Evolutionary conservation across 495 filamentous ascomycete genomes (phyloP), one percentile per base, ranked within the genome.

Genomic region (Oidiodendron maius): DNA sequence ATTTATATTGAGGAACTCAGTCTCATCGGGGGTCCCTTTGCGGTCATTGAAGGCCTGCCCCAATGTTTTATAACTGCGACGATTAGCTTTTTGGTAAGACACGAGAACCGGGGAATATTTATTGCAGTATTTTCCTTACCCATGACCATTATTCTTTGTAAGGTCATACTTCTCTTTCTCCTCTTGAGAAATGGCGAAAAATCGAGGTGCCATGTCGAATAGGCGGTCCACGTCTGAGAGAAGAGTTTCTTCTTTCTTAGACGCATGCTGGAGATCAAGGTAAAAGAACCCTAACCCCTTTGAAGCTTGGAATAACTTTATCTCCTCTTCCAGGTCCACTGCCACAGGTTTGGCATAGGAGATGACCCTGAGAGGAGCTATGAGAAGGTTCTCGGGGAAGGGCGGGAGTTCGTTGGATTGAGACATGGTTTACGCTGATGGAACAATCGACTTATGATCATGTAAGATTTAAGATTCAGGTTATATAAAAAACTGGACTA

Each of bases 211-310:
- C 1, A 76, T 46, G 3, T 52, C 35, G 42, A 78, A 78, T 11
- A 83, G 57, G 6, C 58, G 43, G 9, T 75, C 67, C 3, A 71
- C 69, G 25, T 78, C 67, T 2, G 42, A 4, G 0, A 76, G 63
- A 18, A 82, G 60, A 0, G 60, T 56, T 1, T 63, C 53, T 6
- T 71, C 71, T 18, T 61, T 48, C 3, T 64, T 81, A 65, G 48
- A 47, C 5, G 62, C 65, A 32, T 64, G 69, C 2, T 59, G 55
- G 1, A 84, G 62, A 44, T 79, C 73, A 1, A 84, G 68, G 48
- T 84, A 83, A 64, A 83, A 84, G 64, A 83, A 82, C 15, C 81
- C 82, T 16, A 82, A 68, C 5, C 75, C 69, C 18, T 71, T 67
- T 23, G 68, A 76, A 1, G 76, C 68, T 24, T 62, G 47, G 53